phyloP scores from a whole-genome alignment of 179 eudicot species.

The Beta lomatogona region DNA sequence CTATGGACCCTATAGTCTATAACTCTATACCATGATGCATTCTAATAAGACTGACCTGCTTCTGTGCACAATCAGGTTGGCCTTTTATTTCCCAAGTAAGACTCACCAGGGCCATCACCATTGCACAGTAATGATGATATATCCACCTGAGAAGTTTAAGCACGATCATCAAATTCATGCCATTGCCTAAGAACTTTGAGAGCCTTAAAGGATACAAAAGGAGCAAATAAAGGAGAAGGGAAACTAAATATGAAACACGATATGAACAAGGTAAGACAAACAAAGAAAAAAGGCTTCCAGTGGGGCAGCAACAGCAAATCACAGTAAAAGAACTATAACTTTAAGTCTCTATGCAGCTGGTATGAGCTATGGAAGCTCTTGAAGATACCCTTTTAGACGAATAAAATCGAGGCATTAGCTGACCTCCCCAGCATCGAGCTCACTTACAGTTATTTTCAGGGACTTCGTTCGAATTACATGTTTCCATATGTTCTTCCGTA shows the following conservation, averaged over 20 bases:
- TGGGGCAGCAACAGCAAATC: background rate
- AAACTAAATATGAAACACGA: background rate
- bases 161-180: background rate
- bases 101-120: slow-evolving; percentile 95
- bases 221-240: background rate
- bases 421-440: background rate
- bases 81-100: slow-evolving; percentile 97
- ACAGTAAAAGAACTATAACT: background rate
- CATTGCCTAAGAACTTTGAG: background rate
- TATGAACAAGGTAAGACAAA: background rate
- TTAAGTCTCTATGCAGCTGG: background rate
- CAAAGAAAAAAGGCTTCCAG: background rate
- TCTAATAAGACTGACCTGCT: slow-evolving; percentile 61
- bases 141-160: slow-evolving; percentile 70
- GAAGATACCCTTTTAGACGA: background rate
- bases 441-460: background rate
- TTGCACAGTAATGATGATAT: slow-evolving; percentile 95
- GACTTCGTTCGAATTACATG: background rate
- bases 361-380: background rate
- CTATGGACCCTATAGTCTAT: background rate
- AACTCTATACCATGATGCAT: background rate
- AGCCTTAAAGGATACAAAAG: background rate
- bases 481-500: background rate
- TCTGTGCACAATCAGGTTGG: slow-evolving; percentile 76
- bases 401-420: background rate